Conservation (phyloP, 345 rosid genomes). For the Citrus mangshanensis region DNA sequence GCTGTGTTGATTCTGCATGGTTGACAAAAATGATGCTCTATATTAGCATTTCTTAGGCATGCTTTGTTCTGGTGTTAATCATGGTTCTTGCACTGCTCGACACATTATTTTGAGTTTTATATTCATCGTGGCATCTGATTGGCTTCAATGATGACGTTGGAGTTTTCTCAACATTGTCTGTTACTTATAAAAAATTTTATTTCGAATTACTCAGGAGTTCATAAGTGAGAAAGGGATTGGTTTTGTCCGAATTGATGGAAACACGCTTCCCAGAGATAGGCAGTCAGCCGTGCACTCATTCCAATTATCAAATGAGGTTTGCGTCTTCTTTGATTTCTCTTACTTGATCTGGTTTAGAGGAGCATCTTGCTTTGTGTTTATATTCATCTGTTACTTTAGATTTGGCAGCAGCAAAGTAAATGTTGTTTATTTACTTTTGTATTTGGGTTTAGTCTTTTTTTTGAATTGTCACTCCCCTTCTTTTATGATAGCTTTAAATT, state of each 20-base stretch:
- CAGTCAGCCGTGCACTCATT: constrained; percentile 79
- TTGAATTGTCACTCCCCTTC: background rate
- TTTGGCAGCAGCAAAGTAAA: background rate
- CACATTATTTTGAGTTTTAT: background rate
- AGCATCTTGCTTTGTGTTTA: background rate
- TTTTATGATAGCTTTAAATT: background rate
- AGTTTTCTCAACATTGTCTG: background rate
- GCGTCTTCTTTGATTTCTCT: constrained; percentile 8
- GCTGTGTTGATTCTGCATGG: background rate
- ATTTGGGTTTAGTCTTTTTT: background rate
- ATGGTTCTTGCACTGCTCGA: background rate
- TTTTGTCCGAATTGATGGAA: constrained; percentile 96
- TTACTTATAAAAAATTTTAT: constrained; percentile 11
- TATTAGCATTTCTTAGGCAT: background rate
- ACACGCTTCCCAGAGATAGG: constrained; percentile 78
- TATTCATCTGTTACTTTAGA: background rate
- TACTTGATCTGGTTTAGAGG: constrained; percentile 1
- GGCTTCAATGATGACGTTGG: background rate
- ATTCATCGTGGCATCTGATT: constrained; percentile 2
- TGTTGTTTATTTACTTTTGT: background rate
- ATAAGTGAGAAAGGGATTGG: constrained; percentile 75
- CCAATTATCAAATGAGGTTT: constrained; percentile 62
- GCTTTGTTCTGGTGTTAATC: background rate
- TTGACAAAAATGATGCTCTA: background rate
- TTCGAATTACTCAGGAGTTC: constrained; percentile 57